These are phyloP conservation scores for Tylopilus cervinicoccineus DNA, from an alignment of 768 basidiomycete genomes.

Conservation along the genomic window DNA sequence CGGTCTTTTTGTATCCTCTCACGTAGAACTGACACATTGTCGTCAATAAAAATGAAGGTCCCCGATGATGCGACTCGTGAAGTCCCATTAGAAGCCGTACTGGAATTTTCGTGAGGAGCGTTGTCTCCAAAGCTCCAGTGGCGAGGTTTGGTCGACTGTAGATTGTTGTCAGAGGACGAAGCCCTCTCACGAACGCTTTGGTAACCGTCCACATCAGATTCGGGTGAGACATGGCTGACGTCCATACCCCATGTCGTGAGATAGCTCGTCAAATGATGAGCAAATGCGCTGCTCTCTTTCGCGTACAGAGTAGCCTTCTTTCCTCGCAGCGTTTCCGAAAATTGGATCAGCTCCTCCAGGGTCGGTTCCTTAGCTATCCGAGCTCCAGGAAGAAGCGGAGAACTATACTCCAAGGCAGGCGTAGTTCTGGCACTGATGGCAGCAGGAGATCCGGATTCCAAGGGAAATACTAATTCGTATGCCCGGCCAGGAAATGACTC, in stretches of 20 bases:
- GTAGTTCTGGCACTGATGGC: constrained; percentile 36
- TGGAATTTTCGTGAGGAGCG: constrained; percentile 18
- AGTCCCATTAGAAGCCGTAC: constrained; percentile 18
- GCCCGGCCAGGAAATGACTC: constrained; percentile 44
- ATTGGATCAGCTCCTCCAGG: constrained; percentile 69
- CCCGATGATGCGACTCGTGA: constrained; percentile 26
- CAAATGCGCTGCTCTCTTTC: constrained; percentile 82
- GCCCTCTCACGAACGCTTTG: constrained; percentile 17
- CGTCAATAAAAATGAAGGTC: constrained; percentile 90
- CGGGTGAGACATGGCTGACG: constrained; percentile 72
- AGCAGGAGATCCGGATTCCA: constrained; percentile 57
- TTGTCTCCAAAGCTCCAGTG: constrained; percentile 21
- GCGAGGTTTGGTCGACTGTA: constrained; percentile 17
- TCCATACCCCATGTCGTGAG: constrained; percentile 95
- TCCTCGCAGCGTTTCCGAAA: constrained; percentile 79
- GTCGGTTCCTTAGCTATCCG: constrained; percentile 67
- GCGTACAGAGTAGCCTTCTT: constrained; percentile 84
- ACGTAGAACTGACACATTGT: constrained; percentile 78
- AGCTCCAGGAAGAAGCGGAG: constrained; percentile 45
- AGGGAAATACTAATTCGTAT: constrained; percentile 61
- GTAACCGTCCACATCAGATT: constrained; percentile 46
- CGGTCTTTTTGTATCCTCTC: constrained; percentile 69
- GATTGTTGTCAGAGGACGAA: constrained; percentile 7
- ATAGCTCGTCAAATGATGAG: constrained; percentile 89
- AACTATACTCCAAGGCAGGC: constrained; percentile 45